A percentile compares a stretch with the other conserved stretches of the same genome.
phyloP scores from a whole-genome alignment of 139 green algal genomes.

The Closterium sp. region DNA sequence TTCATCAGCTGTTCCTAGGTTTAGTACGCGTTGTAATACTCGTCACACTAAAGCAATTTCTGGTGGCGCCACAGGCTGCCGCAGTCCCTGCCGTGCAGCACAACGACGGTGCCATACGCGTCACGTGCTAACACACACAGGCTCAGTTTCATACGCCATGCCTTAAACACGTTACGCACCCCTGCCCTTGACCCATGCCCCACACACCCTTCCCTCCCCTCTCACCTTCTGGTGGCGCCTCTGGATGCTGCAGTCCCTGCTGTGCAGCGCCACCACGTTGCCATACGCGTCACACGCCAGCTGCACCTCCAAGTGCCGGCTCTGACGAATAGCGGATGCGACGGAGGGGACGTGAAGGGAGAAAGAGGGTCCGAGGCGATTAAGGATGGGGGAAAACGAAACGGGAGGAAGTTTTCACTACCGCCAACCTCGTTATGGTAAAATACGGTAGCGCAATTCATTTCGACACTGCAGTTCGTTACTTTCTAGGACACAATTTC shows the following conservation, averaged over 20 bases:
- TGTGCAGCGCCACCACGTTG: constrained; percentile 83
- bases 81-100: constrained; percentile 89
- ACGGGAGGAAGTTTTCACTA: too few species aligned
- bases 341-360: constrained; percentile 56
- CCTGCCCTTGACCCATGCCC: too few species aligned
- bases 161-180: too few species aligned
- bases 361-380: too few species aligned
- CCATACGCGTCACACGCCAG: constrained; percentile 86
- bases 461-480: too few species aligned
- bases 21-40: neutral
- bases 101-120: constrained; percentile 81
- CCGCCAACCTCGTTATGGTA: too few species aligned
- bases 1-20: neutral
- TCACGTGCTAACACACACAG: constrained; percentile 92
- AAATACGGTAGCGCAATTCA: too few species aligned
- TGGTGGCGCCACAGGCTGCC: constrained; percentile 92
- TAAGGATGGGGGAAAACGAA: too few species aligned
- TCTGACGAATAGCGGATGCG: constrained; percentile 9
- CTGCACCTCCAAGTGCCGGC: constrained; percentile 93
- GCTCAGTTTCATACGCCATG: too few species aligned
- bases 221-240: constrained; percentile 92
- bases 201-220: too few species aligned
- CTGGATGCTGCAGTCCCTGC: constrained; percentile 92
- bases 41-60: constrained; percentile 67
- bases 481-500: too few species aligned